These are phyloP conservation scores for Backusella westeae DNA, from an alignment of 192 early-diverging fungal genomes.

Conservation along the genomic window DNA sequence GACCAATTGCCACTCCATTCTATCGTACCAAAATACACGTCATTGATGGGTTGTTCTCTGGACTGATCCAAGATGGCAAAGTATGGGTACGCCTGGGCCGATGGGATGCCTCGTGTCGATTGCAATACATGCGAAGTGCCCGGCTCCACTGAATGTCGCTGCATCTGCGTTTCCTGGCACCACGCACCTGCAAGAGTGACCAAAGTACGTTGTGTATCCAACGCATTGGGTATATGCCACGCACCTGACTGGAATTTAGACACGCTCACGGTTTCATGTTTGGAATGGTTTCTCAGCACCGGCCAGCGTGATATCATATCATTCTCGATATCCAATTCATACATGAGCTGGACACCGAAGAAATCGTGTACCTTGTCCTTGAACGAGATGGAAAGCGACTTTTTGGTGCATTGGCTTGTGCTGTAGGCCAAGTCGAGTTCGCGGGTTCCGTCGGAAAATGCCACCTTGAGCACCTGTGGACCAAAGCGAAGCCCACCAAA, in stretches of 20 bases:
- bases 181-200: slow-evolving; percentile 14
- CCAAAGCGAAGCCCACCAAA: slow-evolving; percentile 28
- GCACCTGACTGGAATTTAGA: slow-evolving; percentile 17
- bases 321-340: slow-evolving; percentile 6
- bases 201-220: neutral
- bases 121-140: neutral
- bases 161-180: slow-evolving; percentile 19
- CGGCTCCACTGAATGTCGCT: neutral
- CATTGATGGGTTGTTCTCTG: neutral
- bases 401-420: neutral
- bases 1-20: slow-evolving; percentile 25
- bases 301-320: slow-evolving; percentile 14
- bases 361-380: neutral
- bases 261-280: neutral
- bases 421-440: slow-evolving; percentile 15
- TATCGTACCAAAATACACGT: slow-evolving; percentile 28
- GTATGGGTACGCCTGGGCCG: slow-evolving; percentile 26
- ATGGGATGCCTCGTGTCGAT: slow-evolving; percentile 20
- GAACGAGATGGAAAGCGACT: neutral
- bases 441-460: slow-evolving; percentile 3
- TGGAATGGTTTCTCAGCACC: neutral
- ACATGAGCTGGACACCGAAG: neutral
- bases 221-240: slow-evolving; percentile 19
- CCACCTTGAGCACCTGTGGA: neutral
- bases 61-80: slow-evolving; percentile 10